Conservation (phyloP, 768 basidiomycete species). For the Pleurotus tuber-regium region DNA sequence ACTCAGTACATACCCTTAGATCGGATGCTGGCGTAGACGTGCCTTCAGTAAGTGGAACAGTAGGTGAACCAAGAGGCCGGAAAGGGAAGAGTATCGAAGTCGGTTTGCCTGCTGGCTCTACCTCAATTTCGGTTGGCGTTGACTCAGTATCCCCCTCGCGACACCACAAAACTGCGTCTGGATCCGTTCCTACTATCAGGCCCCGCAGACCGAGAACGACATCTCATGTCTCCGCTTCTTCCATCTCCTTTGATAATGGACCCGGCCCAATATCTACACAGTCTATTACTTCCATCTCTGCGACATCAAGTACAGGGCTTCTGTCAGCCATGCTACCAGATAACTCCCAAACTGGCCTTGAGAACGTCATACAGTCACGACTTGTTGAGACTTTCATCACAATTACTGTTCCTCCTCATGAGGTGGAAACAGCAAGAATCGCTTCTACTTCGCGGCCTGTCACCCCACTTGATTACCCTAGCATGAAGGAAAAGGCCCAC, state of each 20-base stretch:
- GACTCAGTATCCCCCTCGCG: conserved; percentile 15
- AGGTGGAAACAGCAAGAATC: conserved; percentile 5
- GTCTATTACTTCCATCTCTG: conserved; percentile 13
- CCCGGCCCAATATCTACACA: not conserved
- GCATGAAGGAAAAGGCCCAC: conserved; percentile 2
- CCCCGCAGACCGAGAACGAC: conserved; percentile 45
- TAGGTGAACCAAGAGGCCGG: conserved; percentile 34
- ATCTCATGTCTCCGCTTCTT: conserved; percentile 49
- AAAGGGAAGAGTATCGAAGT: conserved; percentile 45
- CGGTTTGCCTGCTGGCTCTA: conserved; percentile 27
- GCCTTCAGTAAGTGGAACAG: conserved; percentile 16
- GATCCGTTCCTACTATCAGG: conserved; percentile 31
- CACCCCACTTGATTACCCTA: conserved; percentile 14
- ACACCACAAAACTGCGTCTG: conserved; percentile 1
- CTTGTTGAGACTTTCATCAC: conserved; percentile 78
- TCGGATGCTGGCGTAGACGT: conserved; percentile 37
- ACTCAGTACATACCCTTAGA: conserved; percentile 43
- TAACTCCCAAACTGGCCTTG: conserved; percentile 65
- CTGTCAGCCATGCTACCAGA: conserved; percentile 43
- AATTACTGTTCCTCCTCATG: conserved; percentile 37
- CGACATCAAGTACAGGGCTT: conserved; percentile 17
- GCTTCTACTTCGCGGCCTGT: conserved; percentile 12
- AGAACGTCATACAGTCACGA: conserved; percentile 69
- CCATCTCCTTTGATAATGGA: not conserved
- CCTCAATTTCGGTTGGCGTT: conserved; percentile 10